A percentile compares a stretch with the other conserved stretches of the same genome.
phyloP scores from a whole-genome alignment of 352 stramenopile species.

The Phytophthora idaei region DNA sequence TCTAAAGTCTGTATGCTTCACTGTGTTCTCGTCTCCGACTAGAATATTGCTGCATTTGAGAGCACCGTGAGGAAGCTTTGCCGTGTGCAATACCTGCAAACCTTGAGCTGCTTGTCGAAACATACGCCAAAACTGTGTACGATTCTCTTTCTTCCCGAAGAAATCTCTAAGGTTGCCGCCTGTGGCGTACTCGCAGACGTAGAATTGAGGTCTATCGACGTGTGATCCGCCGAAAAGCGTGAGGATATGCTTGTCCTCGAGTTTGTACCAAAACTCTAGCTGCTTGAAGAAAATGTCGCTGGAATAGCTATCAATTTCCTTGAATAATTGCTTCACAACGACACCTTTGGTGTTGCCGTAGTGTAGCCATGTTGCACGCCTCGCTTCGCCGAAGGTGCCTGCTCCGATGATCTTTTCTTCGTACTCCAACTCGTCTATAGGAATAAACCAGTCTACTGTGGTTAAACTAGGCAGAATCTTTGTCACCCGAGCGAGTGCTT shows the following conservation, averaged over 20 bases:
- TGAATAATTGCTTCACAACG: conserved; percentile 39
- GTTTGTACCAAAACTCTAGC: conserved; percentile 30
- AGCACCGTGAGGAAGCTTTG: conserved; percentile 5
- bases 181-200: conserved; percentile 16
- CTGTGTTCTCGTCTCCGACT: conserved; percentile 29
- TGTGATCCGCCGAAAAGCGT: conserved; percentile 41
- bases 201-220: conserved; percentile 18
- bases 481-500: conserved; percentile 2
- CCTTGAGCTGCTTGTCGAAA: conserved; percentile 8
- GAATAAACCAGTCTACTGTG: conserved; percentile 29
- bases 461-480: conserved; percentile 6
- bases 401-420: conserved; percentile 16
- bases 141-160: conserved; percentile 1
- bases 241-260: conserved; percentile 37
- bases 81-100: conserved; percentile 6
- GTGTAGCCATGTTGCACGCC: conserved; percentile 19
- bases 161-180: conserved; percentile 9
- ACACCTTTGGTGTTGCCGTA: conserved; percentile 17
- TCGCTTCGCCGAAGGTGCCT: conserved; percentile 18
- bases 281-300: conserved; percentile 22
- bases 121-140: conserved; percentile 3
- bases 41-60: conserved; percentile 56
- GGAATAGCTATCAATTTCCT: conserved; percentile 1
- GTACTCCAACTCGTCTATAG: conserved; percentile 24
- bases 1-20: conserved; percentile 42